phyloP scores from a whole-genome alignment of 768 basidiomycete species.

The Boletus tylopilopsis region DNA sequence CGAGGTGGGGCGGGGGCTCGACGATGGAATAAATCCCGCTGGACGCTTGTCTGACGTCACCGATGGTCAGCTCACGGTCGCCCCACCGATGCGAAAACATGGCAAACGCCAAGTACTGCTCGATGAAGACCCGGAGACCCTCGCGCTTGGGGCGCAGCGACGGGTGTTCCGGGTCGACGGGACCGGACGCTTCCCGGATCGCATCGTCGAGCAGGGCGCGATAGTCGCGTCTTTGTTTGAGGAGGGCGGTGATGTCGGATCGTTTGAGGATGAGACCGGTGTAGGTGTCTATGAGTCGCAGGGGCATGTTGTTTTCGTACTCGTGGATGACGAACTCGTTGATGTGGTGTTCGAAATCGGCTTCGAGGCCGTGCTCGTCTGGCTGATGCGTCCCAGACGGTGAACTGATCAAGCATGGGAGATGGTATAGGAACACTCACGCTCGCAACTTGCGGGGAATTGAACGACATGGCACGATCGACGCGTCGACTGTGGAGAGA shows the following conservation, averaged over 20 bases:
- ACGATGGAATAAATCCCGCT: conserved; percentile 17
- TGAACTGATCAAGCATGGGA: not conserved
- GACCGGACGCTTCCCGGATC: not conserved
- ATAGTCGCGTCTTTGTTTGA: conserved; percentile 15
- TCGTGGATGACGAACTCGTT: conserved; percentile 13
- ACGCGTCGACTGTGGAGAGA: no score
- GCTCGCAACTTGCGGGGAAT: not conserved
- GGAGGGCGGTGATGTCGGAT: conserved; percentile 15
- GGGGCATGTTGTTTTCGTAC: conserved; percentile 16
- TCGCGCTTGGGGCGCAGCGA: not conserved
- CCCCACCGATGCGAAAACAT: conserved; percentile 30
- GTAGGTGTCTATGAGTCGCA: conserved; percentile 25
- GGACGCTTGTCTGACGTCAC: conserved; percentile 12
- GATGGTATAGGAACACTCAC: conserved; percentile 1
- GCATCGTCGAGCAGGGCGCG: conserved; percentile 1
- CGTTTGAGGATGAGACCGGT: conserved; percentile 21
- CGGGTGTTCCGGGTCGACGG: not conserved
- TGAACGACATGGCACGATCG: not conserved
- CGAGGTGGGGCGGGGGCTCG: not conserved
- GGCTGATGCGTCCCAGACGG: not conserved
- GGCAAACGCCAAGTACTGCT: conserved; percentile 21
- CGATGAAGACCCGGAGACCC: conserved; percentile 11
- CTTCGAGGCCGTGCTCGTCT: conserved; percentile 4
- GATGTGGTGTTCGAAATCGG: conserved; percentile 13
- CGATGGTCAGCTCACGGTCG: conserved; percentile 12